Base-by-base conservation (phyloP, 768 basidiomycete species). In the Rhizopogon vulgaris region DNA sequence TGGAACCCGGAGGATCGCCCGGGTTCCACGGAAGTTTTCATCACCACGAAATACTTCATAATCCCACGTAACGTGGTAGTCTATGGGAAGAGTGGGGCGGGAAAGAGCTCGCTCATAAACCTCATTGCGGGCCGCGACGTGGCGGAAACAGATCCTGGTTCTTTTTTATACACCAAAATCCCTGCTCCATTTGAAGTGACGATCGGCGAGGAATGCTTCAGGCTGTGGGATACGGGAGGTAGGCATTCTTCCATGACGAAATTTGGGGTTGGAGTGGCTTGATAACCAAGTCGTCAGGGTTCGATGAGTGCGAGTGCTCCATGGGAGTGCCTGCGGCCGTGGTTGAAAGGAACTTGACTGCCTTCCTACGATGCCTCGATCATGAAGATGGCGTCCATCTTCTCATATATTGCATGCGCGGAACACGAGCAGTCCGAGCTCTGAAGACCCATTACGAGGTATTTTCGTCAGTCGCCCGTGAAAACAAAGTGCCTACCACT, bases 51-150 rank as follows among this genome's bases (percentile, higher is more conserved):
- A 28, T 6, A 28, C 5, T 28, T 28, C 28, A 28, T 28, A 6
- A 8, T 28, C 6, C 22, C 41, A 17, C 41, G 41, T 2, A 71
- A 69, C 41, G 46, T 70, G 27, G 54, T 71, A 11, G 15, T 71
- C 5, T 70, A 69, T 45, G 70, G 69, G 1, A 66, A 69, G 43
- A 58, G 62, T 0, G 69, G 70, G 18, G 18, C 30, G 12, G 60
- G 59, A 6, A 72, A 71, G 49, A 71, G 70, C 49, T 67, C 64
- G 1, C 55, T 71, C 28, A 51, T 71, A 34, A 71, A 70, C 55
- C 61, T 71, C 62, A 40, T 71, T 18, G 51, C 49, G 10, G 60
- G 59, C n/a, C 15, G 38, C 0, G 45, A 60, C 1, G 38, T 48
- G 3, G 69, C 67, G 1, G 22, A 27, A 0, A 55, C 58, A 9